Base-by-base conservation (phyloP, 75 land plant species). In the Azolla pinnata region DNA sequence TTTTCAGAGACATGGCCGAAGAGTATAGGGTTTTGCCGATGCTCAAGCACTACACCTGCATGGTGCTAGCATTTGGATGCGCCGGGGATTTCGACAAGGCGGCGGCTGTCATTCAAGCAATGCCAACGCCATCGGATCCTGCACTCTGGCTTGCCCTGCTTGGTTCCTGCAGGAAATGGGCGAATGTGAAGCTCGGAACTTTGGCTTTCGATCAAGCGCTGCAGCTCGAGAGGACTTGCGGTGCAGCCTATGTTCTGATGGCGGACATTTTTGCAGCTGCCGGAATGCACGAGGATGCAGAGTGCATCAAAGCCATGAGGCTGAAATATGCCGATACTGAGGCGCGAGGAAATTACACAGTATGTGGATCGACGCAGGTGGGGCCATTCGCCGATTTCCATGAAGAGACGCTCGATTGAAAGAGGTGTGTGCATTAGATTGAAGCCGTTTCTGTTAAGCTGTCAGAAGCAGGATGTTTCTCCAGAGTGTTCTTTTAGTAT, bases 31-130 rank as follows among this genome's bases (percentile, higher is more conserved):
- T 83, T 8, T 19, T 4, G 59, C 82, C 82, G 4, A 16, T 16
- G 18, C 18, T 73, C 54, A 60, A 60, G 24, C 85, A 83, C 46
- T 75, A 79, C 48, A 78, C 81, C 25, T 79, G 81, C 66, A 75
- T 79, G 70, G 79, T 79, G 8, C 81, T 79, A 52, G 32, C 79
- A 59, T 69, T 79, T 33, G 82, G 79, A 0, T 26, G 74, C 3
- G 76, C 72, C 10, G 79, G 81, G 56, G 17, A 72, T 72, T 32
- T 83, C 17, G 59, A 69, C 16, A 75, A 83, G 64, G 82, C 85
- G 4, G 63, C 53, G 53, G 34, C 24, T 29, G 45, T 83, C 65
- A 62, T 75, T 17, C 50, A 20, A 30, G 16, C 8, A 31, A 47
- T 72, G 46, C 76, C 75, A 0, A 54, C 74, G 63, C 40, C 52